Conservation (phyloP, 768 basidiomycete species). For the Pisolithus orientalis region DNA sequence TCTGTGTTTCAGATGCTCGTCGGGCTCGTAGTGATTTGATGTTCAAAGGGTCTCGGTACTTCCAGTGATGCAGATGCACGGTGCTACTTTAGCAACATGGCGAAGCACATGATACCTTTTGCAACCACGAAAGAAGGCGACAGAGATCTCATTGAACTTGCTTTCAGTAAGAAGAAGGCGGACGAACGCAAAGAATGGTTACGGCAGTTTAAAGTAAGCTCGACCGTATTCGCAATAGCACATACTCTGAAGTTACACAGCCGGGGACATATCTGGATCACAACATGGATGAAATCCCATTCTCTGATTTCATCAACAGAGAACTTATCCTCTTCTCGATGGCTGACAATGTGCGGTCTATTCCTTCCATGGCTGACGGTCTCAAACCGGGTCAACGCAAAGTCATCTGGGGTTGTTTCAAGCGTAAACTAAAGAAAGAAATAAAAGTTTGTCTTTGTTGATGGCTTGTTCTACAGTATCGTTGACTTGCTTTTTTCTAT, state of each 20-base stretch:
- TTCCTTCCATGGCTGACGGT: conserved; percentile 90
- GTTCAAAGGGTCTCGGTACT: conserved; percentile 84
- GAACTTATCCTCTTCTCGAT: conserved; percentile 98
- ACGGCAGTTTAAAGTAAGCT: conserved; percentile 74
- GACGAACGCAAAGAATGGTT: conserved; percentile 99
- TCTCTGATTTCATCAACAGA: conserved; percentile 94
- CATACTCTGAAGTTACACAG: conserved; percentile 33
- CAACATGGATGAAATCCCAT: conserved; percentile 76
- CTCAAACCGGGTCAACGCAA: conserved; percentile 97
- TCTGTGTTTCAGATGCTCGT: not conserved
- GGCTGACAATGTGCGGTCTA: conserved; percentile 98
- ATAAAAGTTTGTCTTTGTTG: conserved; percentile 57
- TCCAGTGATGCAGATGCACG: conserved; percentile 85
- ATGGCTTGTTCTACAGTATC: not conserved
- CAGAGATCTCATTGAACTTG: conserved; percentile 86
- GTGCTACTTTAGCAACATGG: conserved; percentile 88
- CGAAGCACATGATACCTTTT: conserved; percentile 93
- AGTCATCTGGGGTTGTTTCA: conserved; percentile 95
- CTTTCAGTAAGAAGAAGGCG: conserved; percentile 99
- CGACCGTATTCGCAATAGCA: not conserved
- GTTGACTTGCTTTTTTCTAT: not conserved
- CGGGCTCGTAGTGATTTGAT: not conserved
- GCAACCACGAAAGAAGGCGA: conserved; percentile 75
- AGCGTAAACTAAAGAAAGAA: conserved; percentile 85
- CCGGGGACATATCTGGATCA: conserved; percentile 95